Percentiles rank a stretch among this genome's conserved stretches.
These are phyloP conservation scores for Vigna trinervia DNA, from an alignment of 306 rosid species.

Conservation along the genomic window DNA sequence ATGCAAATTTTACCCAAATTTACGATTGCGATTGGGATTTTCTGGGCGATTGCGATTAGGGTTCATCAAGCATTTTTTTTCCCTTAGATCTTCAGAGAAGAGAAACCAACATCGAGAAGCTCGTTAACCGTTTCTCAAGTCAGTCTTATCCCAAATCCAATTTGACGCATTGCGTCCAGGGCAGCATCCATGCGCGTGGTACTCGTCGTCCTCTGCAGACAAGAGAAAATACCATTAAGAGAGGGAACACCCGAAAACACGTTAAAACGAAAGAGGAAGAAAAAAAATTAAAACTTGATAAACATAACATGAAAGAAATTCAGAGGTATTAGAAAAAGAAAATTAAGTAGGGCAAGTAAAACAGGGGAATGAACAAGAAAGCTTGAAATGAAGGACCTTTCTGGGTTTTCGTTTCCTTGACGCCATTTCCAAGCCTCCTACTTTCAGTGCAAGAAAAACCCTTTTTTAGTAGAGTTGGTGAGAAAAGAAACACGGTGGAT, in stretches of 20 bases:
- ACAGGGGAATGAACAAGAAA: not conserved
- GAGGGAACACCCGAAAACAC: not conserved
- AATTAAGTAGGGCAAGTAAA: not conserved
- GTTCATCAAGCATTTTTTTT: not conserved
- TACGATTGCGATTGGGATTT: no score
- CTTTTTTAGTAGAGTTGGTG: not conserved
- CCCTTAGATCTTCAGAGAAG: not conserved
- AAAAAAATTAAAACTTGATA: not conserved
- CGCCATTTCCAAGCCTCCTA: slow-evolving; percentile 27
- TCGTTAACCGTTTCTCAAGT: slow-evolving; percentile 42
- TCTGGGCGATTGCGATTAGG: no score
- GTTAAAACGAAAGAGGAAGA: not conserved
- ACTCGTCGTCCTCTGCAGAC: slow-evolving; percentile 31
- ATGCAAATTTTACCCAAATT: no score
- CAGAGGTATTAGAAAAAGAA: not conserved
- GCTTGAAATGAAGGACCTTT: slow-evolving; percentile 37
- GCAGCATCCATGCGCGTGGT: slow-evolving; percentile 54
- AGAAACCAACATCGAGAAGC: slow-evolving; percentile 52
- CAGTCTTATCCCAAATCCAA: slow-evolving; percentile 40
- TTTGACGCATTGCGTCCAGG: slow-evolving; percentile 47
- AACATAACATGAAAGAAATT: not conserved
- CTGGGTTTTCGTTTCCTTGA: slow-evolving; percentile 26
- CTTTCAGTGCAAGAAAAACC: no score
- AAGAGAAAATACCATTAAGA: slow-evolving; percentile 7
- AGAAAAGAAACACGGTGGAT: no score